Conservation (phyloP, 495 filamentous ascomycete species). For the Tuber microsphaerosporum region DNA sequence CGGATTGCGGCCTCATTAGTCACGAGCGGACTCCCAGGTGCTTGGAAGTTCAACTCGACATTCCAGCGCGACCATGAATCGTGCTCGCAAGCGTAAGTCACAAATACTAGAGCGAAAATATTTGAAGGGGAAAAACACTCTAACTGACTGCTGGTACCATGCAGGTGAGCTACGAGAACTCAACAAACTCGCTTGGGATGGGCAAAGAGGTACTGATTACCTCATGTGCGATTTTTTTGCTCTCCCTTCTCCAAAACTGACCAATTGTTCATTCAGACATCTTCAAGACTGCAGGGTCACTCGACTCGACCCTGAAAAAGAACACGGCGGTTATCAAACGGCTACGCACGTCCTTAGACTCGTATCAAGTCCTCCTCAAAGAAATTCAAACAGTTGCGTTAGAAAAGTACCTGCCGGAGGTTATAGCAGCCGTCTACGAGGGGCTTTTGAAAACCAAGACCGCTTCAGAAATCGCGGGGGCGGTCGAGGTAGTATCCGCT, state of each 20-base stretch:
- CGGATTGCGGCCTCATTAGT: neutral
- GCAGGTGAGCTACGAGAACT: constrained; percentile 81
- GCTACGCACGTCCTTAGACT: constrained; percentile 78
- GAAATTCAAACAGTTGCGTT: constrained; percentile 89
- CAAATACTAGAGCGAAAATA: neutral
- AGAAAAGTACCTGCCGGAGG: constrained; percentile 95
- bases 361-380: constrained; percentile 73
- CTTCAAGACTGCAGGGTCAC: constrained; percentile 67
- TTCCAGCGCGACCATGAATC: constrained; percentile 23
- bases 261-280: constrained; percentile 54
- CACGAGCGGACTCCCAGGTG: neutral
- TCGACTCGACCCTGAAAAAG: constrained; percentile 96
- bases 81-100: constrained; percentile 39
- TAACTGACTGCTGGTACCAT: constrained; percentile 19
- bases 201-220: constrained; percentile 61
- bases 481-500: constrained; percentile 85
- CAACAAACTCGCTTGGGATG: constrained; percentile 81
- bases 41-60: constrained; percentile 1
- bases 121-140: constrained; percentile 23
- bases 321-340: constrained; percentile 99
- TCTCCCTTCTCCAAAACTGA: constrained; percentile 19
- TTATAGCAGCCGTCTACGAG: constrained; percentile 96
- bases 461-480: constrained; percentile 79
- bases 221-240: constrained; percentile 4
- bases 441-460: constrained; percentile 86